Conservation (phyloP, 2,329 filamentous ascomycete genomes). For the Trichophyton verrucosum region DNA sequence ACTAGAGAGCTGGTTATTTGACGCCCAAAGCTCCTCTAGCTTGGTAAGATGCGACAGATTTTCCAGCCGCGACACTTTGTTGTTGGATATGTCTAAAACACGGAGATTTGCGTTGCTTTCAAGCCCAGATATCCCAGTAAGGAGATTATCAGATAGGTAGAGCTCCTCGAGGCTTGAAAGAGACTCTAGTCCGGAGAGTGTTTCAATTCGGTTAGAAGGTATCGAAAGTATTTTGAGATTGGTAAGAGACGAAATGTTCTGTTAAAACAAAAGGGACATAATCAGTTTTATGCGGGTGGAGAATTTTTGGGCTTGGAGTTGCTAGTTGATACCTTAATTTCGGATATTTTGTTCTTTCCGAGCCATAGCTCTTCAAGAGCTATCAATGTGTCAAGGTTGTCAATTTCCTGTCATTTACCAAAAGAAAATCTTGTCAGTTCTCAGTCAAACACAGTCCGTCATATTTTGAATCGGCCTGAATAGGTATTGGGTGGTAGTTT, state of each 20-base stretch:
- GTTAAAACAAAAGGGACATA: background rate
- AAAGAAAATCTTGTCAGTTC: background rate
- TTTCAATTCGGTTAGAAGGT: slow-evolving; percentile 82
- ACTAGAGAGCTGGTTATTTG: slow-evolving; percentile 67
- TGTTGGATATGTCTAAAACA: slow-evolving; percentile 81
- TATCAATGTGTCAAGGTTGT: slow-evolving; percentile 67
- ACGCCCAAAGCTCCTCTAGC: slow-evolving; percentile 89
- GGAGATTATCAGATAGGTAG: slow-evolving; percentile 90
- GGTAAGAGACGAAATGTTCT: slow-evolving; percentile 57
- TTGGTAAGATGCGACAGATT: slow-evolving; percentile 57
- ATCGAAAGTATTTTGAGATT: slow-evolving; percentile 83
- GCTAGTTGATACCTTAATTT: slow-evolving; percentile 48
- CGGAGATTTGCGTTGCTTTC: slow-evolving; percentile 54
- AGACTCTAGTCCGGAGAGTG: slow-evolving; percentile 61
- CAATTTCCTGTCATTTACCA: slow-evolving; percentile 47
- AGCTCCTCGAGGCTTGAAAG: slow-evolving; percentile 75
- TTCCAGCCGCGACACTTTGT: slow-evolving; percentile 62
- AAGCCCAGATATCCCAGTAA: slow-evolving; percentile 64
- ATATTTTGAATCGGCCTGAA: background rate
- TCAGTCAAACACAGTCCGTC: background rate
- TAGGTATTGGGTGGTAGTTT: background rate
- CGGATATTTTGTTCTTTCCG: slow-evolving; percentile 90
- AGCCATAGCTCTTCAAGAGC: slow-evolving; percentile 82
- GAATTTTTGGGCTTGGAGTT: background rate
- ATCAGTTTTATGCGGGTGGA: background rate